phyloP scores from a whole-genome alignment of 2,329 filamentous ascomycete species.

The Phoma herbarum region DNA sequence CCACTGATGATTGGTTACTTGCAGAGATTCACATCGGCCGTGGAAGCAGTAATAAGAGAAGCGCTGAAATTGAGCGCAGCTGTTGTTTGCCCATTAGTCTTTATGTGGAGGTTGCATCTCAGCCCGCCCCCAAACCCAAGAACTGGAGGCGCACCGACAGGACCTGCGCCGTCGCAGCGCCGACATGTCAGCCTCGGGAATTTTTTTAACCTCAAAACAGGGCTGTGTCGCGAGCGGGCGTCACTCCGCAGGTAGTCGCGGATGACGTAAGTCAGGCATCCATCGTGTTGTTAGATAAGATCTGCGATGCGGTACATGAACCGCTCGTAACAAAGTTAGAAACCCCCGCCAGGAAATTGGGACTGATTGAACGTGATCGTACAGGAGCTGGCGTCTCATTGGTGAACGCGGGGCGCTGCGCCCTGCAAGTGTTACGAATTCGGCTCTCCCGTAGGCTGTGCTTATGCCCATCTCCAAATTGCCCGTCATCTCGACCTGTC shows the following conservation, averaged over 20 bases:
- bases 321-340: conserved; percentile 12
- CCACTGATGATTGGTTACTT: no score
- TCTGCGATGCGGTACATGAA: conserved; percentile 12
- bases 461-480: conserved; percentile 4
- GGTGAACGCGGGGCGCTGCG: conserved; percentile 12
- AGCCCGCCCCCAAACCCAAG: conserved; percentile 14
- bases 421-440: conserved; percentile 5
- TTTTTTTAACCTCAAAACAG: conserved; percentile 17
- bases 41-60: neutral
- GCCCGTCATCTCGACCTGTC: conserved; percentile 1
- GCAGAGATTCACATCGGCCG: no score
- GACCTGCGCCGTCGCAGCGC: neutral
- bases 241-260: conserved; percentile 3
- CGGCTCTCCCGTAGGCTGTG: conserved; percentile 10
- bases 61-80: conserved; percentile 1
- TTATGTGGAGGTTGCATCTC: conserved; percentile 14
- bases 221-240: conserved; percentile 13
- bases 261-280: neutral
- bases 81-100: conserved; percentile 1
- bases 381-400: conserved; percentile 12
- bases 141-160: conserved; percentile 3
- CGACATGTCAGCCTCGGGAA: conserved; percentile 11
- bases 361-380: neutral
- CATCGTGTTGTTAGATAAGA: conserved; percentile 3
- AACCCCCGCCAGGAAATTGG: neutral